phyloP scores from a whole-genome alignment of 805 yeast genomes.

The Suhomyces faveliae region DNA sequence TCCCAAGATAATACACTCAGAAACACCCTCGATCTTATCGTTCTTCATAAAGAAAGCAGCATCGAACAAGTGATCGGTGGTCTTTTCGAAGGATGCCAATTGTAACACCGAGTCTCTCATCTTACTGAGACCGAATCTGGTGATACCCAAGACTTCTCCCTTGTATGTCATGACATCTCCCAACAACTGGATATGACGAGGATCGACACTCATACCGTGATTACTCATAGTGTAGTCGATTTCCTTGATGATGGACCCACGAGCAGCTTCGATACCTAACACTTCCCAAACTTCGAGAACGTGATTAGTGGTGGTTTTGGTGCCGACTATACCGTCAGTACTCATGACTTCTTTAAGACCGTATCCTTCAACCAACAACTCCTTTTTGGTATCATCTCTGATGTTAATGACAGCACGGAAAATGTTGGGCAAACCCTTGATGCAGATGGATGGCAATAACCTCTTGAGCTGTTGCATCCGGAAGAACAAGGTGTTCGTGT shows the following conservation, averaged over 20 bases:
- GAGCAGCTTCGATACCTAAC: conserved; percentile 96
- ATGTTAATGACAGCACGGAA: conserved; percentile 96
- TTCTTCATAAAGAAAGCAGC: conserved; percentile 98
- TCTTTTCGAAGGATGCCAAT: conserved; percentile 95
- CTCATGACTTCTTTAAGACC: conserved; percentile 96
- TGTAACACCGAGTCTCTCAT: conserved; percentile 98
- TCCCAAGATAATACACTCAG: conserved; percentile 95
- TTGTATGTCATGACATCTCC: conserved; percentile 99
- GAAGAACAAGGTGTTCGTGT: conserved; percentile 62
- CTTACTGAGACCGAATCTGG: conserved; percentile 95
- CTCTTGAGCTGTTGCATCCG: conserved; percentile 89
- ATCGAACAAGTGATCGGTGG: conserved; percentile 96
- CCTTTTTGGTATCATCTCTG: conserved; percentile 80
- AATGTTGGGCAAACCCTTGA: conserved; percentile 88
- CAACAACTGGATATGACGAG: conserved; percentile 94
- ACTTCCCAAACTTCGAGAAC: conserved; percentile 85
- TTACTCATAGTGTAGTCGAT: conserved; percentile 97
- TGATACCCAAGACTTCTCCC: conserved; percentile 97
- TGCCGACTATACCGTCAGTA: conserved; percentile 93
- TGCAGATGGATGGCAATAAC: conserved; percentile 80
- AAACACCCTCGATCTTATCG: conserved; percentile 94
- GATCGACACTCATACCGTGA: conserved; percentile 99
- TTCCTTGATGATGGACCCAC: conserved; percentile 88
- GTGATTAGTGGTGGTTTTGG: conserved; percentile 86
- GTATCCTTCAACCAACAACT: conserved; percentile 94